phyloP scores from a whole-genome alignment of 768 basidiomycete species.

The Rhodosporidiobolus odoratus region DNA sequence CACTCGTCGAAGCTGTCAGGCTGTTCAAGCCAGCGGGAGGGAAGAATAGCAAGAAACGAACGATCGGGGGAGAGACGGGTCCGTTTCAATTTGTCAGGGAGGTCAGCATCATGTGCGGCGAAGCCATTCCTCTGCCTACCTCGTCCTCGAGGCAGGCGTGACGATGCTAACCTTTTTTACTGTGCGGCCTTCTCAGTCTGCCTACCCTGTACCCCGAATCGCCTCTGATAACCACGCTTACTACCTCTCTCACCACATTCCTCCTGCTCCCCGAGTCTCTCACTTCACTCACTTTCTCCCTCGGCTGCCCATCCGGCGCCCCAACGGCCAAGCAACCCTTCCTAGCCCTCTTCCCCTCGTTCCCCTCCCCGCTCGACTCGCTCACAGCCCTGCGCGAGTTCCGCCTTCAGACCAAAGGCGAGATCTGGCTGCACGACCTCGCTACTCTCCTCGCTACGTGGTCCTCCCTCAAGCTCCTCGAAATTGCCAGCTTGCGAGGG shows the following conservation, averaged over 20 bases:
- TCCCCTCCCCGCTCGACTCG: not conserved
- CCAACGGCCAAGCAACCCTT: not conserved
- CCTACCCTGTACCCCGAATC: too few relatives aligned
- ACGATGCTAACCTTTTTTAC: too few relatives aligned
- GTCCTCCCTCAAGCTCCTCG: not conserved
- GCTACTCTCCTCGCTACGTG: not conserved
- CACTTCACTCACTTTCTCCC: not conserved
- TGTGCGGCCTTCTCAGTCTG: too few relatives aligned
- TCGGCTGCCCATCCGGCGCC: not conserved
- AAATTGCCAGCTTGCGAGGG: not conserved
- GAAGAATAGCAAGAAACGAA: too few relatives aligned
- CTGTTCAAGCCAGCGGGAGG: not conserved
- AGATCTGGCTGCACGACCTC: slow-evolving; percentile 5
- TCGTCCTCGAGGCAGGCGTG: too few relatives aligned
- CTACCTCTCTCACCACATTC: not conserved
- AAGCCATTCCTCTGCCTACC: too few relatives aligned
- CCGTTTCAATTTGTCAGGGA: too few relatives aligned
- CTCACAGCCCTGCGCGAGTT: not conserved
- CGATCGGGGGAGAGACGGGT: too few relatives aligned
- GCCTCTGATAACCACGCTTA: too few relatives aligned
- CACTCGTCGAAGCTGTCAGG: not conserved
- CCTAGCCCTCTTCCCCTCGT: not conserved
- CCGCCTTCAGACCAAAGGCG: not conserved
- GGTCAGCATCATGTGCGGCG: too few relatives aligned
- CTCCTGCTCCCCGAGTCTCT: not conserved